These are phyloP conservation scores for Aureobasidium namibiae DNA, from an alignment of 2,329 filamentous ascomycete species.

Conservation along the genomic window DNA sequence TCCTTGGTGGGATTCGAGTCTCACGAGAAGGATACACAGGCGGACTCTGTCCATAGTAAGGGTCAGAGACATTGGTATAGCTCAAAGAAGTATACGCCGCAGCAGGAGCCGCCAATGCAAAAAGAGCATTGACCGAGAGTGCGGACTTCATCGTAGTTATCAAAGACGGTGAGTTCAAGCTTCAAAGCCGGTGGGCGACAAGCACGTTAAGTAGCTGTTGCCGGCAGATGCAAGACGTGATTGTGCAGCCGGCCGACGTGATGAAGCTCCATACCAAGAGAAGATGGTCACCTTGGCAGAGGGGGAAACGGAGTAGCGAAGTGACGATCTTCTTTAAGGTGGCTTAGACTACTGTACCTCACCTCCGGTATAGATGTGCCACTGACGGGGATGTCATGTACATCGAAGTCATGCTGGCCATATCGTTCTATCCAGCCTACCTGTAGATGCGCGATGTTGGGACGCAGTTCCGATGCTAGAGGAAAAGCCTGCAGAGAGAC, in stretches of 20 bases:
- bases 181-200: background rate
- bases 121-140: background rate
- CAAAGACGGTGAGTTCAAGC: background rate
- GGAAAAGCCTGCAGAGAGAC: no score
- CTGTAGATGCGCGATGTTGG: background rate
- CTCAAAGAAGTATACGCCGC: slow-evolving; percentile 8
- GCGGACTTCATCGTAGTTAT: background rate
- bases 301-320: background rate
- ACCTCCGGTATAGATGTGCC: background rate
- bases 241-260: no score
- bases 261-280: background rate
- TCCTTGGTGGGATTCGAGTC: background rate
- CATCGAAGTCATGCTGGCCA: background rate
- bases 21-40: slow-evolving; percentile 24
- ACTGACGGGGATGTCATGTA: background rate
- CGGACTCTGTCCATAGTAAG: slow-evolving; percentile 22
- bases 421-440: background rate
- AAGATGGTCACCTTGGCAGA: background rate
- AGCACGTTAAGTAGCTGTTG: background rate
- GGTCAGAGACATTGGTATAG: slow-evolving; percentile 15
- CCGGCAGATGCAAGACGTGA: background rate
- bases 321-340: background rate
- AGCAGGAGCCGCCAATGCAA: background rate
- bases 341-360: background rate
- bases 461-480: no score